These are phyloP conservation scores for Yamadazyma tumulicola DNA, from an alignment of 805 yeast species.

Conservation along the genomic window DNA sequence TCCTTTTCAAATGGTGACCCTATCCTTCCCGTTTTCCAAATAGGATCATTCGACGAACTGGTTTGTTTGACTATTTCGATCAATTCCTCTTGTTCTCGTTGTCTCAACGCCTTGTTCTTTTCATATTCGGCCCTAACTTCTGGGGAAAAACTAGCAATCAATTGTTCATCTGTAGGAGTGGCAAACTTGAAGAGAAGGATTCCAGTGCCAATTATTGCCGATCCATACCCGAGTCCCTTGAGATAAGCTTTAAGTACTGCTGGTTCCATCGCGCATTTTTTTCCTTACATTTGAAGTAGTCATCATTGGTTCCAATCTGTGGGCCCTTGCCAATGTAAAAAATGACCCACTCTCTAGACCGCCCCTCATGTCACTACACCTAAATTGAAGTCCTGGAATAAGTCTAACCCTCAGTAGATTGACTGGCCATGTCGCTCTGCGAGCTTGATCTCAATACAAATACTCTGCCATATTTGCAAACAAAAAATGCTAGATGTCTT, in stretches of 20 bases:
- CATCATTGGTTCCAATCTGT: too few species aligned
- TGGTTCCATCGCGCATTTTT: slow-evolving; percentile 9
- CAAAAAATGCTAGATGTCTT: too few species aligned
- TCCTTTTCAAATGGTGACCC: slow-evolving; percentile 64
- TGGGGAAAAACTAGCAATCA: slow-evolving; percentile 73
- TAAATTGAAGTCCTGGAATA: too few species aligned
- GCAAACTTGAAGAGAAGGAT: slow-evolving; percentile 65
- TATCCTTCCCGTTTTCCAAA: slow-evolving; percentile 77
- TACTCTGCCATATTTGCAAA: too few species aligned
- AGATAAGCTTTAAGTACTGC: slow-evolving; percentile 41
- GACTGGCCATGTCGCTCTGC: too few species aligned
- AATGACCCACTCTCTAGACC: too few species aligned
- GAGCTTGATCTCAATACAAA: too few species aligned
- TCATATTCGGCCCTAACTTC: slow-evolving; percentile 77
- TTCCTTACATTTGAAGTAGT: too few species aligned
- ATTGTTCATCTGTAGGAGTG: slow-evolving; percentile 81
- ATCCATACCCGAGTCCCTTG: slow-evolving; percentile 55
- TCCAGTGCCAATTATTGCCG: slow-evolving; percentile 72
- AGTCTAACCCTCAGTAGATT: too few species aligned
- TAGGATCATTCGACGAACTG: slow-evolving; percentile 66
- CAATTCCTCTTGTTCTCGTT: slow-evolving; percentile 64
- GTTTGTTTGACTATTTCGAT: slow-evolving; percentile 66
- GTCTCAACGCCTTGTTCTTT: slow-evolving; percentile 55
- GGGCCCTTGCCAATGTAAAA: too few species aligned
- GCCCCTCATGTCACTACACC: too few species aligned